phyloP scores from a whole-genome alignment of 2,329 filamentous ascomycete genomes.

The Fusarium xylarioides region DNA sequence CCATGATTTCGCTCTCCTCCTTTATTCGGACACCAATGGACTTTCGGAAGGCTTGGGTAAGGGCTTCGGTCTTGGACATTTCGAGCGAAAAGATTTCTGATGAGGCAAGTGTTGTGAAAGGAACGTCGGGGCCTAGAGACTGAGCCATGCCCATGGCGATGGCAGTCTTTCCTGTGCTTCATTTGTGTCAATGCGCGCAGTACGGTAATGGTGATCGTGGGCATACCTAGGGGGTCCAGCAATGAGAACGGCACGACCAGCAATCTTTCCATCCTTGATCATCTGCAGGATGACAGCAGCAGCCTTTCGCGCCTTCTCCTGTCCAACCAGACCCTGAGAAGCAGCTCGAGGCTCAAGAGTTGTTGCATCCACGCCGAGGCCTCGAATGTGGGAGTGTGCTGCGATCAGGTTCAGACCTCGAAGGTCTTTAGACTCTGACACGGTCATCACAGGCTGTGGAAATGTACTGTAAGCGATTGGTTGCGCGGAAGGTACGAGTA shows the following conservation, averaged over 20 bases:
- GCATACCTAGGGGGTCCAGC: constrained; percentile 85
- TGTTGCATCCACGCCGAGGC: constrained; percentile 90
- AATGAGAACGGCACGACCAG: constrained; percentile 91
- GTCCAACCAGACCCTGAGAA: constrained; percentile 94
- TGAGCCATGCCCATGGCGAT: constrained; percentile 99
- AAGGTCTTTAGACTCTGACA: constrained; percentile 95
- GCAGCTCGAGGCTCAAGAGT: constrained; percentile 85
- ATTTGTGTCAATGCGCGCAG: constrained; percentile 27
- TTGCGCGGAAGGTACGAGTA: constrained; percentile 6
- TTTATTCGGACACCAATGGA: constrained; percentile 98
- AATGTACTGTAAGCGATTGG: constrained; percentile 34
- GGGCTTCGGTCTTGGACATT: constrained; percentile 98
- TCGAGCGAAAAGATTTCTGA: constrained; percentile 99
- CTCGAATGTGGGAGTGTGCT: constrained; percentile 96
- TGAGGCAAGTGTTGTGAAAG: constrained; percentile 94
- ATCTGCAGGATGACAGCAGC: constrained; percentile 97
- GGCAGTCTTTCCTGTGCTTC: constrained; percentile 94
- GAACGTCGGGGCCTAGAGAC: constrained; percentile 90
- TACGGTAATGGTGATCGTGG: neutral
- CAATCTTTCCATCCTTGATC: constrained; percentile 99
- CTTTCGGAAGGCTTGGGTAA: constrained; percentile 98
- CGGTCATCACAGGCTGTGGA: constrained; percentile 71
- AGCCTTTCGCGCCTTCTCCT: constrained; percentile 95
- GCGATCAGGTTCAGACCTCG: constrained; percentile 97
- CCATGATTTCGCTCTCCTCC: constrained; percentile 98